Percentiles rank a stretch among this genome's conserved stretches.
Evolutionary conservation across 2,329 filamentous ascomycete species (phyloP).

Genomic region (Trichoderma sp.): DNA sequence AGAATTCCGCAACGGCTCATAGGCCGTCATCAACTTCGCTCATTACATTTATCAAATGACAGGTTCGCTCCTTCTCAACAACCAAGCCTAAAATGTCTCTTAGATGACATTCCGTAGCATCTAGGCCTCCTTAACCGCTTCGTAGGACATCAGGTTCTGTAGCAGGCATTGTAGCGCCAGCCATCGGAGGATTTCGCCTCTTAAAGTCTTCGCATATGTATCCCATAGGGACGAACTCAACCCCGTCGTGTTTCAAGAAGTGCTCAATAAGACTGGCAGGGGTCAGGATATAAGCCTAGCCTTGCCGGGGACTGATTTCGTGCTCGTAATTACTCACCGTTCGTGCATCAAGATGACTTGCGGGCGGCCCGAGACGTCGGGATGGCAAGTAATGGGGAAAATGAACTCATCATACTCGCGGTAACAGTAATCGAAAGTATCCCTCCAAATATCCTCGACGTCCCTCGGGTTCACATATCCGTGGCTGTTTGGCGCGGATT

Average conservation of each 20-base stretch:
- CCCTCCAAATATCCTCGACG: conserved; percentile 12
- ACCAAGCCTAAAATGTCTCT: too few species aligned
- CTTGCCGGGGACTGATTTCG: too few species aligned
- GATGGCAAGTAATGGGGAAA: conserved; percentile 9
- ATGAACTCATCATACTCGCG: conserved; percentile 15
- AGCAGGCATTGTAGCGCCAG: background rate
- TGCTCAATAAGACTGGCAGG: background rate
- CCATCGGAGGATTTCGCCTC: background rate
- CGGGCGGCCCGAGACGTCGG: conserved; percentile 5
- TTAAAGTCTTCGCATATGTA: conserved; percentile 13
- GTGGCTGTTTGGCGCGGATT: background rate
- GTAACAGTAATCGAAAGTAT: conserved; percentile 12
- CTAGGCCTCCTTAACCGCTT: background rate
- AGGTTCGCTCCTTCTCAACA: too few species aligned
- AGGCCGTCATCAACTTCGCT: too few species aligned
- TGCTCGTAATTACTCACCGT: background rate
- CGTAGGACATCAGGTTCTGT: background rate
- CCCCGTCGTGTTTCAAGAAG: conserved; percentile 4
- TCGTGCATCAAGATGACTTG: conserved; percentile 16
- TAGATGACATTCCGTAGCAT: too few species aligned
- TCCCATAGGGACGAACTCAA: conserved; percentile 7
- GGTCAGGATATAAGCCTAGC: background rate
- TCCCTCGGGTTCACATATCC: conserved; percentile 13
- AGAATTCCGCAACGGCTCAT: too few species aligned
- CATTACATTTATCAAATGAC: too few species aligned